These are phyloP conservation scores for Suillus bovinus DNA, from an alignment of 768 basidiomycete species.

Conservation along the genomic window DNA sequence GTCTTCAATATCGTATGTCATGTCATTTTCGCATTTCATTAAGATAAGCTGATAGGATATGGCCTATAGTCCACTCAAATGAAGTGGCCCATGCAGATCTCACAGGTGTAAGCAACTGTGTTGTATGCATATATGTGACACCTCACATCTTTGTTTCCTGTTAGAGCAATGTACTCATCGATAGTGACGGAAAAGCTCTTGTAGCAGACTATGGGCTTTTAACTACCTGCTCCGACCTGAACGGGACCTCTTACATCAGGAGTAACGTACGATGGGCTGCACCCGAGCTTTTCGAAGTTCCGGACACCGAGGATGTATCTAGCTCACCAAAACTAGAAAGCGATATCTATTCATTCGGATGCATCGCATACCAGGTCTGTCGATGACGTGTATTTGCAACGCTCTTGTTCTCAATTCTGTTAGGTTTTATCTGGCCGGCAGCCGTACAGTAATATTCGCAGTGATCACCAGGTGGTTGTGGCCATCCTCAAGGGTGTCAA, in stretches of 20 bases:
- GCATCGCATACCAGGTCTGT: constrained; percentile 29
- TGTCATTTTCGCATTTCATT: background rate
- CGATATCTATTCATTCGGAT: constrained; percentile 15
- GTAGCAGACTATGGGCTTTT: constrained; percentile 1
- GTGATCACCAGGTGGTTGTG: constrained; percentile 15
- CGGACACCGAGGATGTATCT: constrained; percentile 11
- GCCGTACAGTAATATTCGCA: constrained; percentile 6
- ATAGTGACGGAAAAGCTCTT: background rate
- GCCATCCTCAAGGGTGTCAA: constrained; percentile 4
- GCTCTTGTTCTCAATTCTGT: background rate
- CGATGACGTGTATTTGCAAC: background rate
- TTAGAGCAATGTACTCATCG: constrained; percentile 2
- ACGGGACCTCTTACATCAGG: constrained; percentile 12
- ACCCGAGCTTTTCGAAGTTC: constrained; percentile 27
- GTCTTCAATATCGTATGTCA: constrained; percentile 11
- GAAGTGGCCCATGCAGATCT: constrained; percentile 1
- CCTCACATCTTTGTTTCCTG: background rate
- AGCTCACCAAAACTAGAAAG: constrained; percentile 3
- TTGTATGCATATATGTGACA: background rate
- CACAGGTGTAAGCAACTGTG: background rate
- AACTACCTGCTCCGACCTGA: background rate
- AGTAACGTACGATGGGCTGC: constrained; percentile 33
- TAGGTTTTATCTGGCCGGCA: constrained; percentile 4
- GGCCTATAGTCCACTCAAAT: background rate
- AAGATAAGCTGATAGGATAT: background rate